A percentile compares a stretch with the other conserved stretches of the same genome.
phyloP scores from a whole-genome alignment of 768 basidiomycete species.

The Tylopilus balloui region DNA sequence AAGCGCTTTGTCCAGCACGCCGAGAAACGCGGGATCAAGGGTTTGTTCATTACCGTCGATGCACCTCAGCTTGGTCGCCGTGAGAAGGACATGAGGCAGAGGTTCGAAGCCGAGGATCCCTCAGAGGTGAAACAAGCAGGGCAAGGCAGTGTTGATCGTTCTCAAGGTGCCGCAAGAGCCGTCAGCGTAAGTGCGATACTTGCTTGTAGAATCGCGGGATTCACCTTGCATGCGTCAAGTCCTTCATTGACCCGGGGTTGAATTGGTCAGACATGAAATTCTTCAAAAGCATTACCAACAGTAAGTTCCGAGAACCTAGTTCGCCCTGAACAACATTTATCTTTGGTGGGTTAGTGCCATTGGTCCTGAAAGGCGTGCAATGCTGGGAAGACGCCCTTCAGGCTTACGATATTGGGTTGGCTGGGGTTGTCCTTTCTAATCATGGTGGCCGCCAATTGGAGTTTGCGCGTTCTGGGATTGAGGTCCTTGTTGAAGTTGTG shows the following conservation, averaged over 20 bases:
- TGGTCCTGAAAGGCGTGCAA: slow-evolving; percentile 88
- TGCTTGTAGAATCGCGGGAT: neutral
- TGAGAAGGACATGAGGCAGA: slow-evolving; percentile 97
- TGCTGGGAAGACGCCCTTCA: slow-evolving; percentile 86
- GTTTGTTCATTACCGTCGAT: slow-evolving; percentile 94
- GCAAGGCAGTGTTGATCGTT: slow-evolving; percentile 60
- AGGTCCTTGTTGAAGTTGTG: slow-evolving; percentile 85
- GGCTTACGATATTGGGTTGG: slow-evolving; percentile 72
- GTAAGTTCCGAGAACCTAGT: slow-evolving; percentile 27
- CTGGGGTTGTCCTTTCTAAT: slow-evolving; percentile 82
- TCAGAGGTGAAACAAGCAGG: slow-evolving; percentile 42
- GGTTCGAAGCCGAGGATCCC: slow-evolving; percentile 73
- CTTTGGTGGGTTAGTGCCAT: slow-evolving; percentile 58
- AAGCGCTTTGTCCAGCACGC: slow-evolving; percentile 87
- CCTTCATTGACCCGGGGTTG: slow-evolving; percentile 91
- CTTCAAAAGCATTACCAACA: slow-evolving; percentile 76
- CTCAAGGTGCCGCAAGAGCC: slow-evolving; percentile 90
- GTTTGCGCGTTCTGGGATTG: slow-evolving; percentile 82
- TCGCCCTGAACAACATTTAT: slow-evolving; percentile 1
- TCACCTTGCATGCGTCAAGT: slow-evolving; percentile 37
- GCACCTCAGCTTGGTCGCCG: slow-evolving; percentile 93
- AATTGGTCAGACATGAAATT: slow-evolving; percentile 66
- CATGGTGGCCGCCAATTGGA: slow-evolving; percentile 80
- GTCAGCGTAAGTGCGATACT: slow-evolving; percentile 62
- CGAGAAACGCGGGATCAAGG: slow-evolving; percentile 86